Conservation (phyloP, 164 flowering plant species). For the Chloranthus sessilifolius region DNA sequence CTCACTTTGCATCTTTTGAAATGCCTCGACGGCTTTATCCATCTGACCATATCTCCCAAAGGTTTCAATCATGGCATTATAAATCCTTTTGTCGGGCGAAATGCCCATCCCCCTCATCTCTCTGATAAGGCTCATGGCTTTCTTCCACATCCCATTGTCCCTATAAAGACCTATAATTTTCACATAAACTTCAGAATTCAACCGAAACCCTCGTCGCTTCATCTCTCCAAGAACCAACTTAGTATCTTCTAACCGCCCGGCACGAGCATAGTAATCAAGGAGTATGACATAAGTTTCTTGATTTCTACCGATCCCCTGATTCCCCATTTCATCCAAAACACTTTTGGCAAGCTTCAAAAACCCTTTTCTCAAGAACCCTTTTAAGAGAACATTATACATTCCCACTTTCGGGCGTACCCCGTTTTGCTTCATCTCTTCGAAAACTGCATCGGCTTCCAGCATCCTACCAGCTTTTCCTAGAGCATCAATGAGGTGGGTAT, state of each 20-base stretch:
- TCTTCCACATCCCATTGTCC: constrained; percentile 93
- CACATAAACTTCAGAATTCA: constrained; percentile 51
- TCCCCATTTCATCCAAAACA: constrained; percentile 37
- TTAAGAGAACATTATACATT: constrained; percentile 48
- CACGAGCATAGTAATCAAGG: constrained; percentile 46
- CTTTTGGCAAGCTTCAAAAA: constrained; percentile 35
- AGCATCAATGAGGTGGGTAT: constrained; percentile 42
- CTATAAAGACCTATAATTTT: constrained; percentile 62
- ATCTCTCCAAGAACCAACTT: constrained; percentile 55
- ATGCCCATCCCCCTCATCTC: constrained; percentile 63
- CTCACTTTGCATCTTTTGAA: constrained; percentile 55
- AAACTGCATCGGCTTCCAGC: constrained; percentile 70
- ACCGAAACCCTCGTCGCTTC: constrained; percentile 39
- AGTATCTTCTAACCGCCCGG: constrained; percentile 63
- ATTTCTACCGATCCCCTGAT: constrained; percentile 28
- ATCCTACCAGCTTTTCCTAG: constrained; percentile 63
- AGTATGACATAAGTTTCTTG: constrained; percentile 53
- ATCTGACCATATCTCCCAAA: constrained; percentile 72
- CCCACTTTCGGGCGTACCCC: constrained; percentile 31
- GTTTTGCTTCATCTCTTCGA: constrained; percentile 46
- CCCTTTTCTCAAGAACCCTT: constrained; percentile 63
- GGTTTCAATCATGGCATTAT: constrained; percentile 71
- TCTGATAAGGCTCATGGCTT: constrained; percentile 50
- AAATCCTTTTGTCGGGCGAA: constrained; percentile 42
- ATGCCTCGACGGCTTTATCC: constrained; percentile 57